phyloP scores from a whole-genome alignment of 2,329 filamentous ascomycete genomes.

The Pseudocercospora fijiensis region DNA sequence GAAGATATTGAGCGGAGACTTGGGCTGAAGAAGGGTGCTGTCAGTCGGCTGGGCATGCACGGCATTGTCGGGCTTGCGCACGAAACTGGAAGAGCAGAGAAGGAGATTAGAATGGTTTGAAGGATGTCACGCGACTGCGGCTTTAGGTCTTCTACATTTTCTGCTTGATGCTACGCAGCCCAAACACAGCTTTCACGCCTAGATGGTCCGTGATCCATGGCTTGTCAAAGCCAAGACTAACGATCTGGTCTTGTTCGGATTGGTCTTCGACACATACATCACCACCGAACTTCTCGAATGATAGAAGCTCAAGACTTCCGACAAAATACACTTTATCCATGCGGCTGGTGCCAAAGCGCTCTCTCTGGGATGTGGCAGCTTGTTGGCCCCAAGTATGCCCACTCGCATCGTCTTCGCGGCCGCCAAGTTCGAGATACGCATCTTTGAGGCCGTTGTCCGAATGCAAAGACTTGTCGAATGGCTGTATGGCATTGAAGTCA shows the following conservation, averaged over 20 bases:
- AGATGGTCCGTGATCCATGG: slow-evolving; percentile 55
- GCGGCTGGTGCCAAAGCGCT: slow-evolving; percentile 51
- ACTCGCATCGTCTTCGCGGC: slow-evolving; percentile 51
- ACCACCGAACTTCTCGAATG: slow-evolving; percentile 51
- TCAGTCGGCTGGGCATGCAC: slow-evolving; percentile 34
- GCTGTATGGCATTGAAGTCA: slow-evolving; percentile 1
- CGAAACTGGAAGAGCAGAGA: slow-evolving; percentile 35
- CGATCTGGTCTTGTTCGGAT: slow-evolving; percentile 33
- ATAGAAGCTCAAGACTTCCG: slow-evolving; percentile 38
- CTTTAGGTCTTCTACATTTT: background rate
- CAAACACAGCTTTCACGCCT: slow-evolving; percentile 42
- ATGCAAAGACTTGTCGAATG: slow-evolving; percentile 51
- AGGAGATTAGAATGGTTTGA: slow-evolving; percentile 36
- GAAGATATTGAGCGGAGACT: slow-evolving; percentile 38
- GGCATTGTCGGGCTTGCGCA: slow-evolving; percentile 36
- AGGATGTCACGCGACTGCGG: background rate
- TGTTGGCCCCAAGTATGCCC: slow-evolving; percentile 62
- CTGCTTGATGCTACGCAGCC: background rate
- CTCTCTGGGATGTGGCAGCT: slow-evolving; percentile 42
- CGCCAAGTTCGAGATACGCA: slow-evolving; percentile 54
- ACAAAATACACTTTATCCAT: slow-evolving; percentile 57
- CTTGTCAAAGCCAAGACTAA: slow-evolving; percentile 40
- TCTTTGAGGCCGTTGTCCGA: slow-evolving; percentile 52
- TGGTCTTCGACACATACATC: slow-evolving; percentile 48
- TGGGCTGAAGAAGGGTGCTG: slow-evolving; percentile 38